A percentile compares a stretch with the other conserved stretches of the same genome.
Evolutionary conservation across 2,329 filamentous ascomycete species (phyloP).

Genomic region (Aureobasidium sp.): DNA sequence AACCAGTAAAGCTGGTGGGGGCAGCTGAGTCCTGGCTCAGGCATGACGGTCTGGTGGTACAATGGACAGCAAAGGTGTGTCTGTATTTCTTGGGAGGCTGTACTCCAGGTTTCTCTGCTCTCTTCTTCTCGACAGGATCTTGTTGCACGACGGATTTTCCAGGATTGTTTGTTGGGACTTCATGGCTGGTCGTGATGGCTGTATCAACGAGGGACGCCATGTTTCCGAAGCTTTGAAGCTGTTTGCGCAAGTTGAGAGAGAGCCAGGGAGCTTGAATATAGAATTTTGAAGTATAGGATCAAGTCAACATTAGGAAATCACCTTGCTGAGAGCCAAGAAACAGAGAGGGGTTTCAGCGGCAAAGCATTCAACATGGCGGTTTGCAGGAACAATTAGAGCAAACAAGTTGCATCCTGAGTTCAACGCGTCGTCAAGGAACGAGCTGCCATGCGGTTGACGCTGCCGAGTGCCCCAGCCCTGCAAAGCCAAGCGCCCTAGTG

Average conservation of each 20-base stretch:
- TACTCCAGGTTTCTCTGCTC: neutral
- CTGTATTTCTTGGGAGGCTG: conserved; percentile 60
- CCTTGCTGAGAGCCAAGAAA: neutral
- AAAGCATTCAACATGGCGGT: conserved; percentile 3
- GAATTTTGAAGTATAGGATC: neutral
- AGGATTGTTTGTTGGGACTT: neutral
- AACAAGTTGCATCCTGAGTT: neutral
- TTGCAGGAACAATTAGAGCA: neutral
- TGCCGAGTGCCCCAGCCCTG: neutral
- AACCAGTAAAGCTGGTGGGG: conserved; percentile 81
- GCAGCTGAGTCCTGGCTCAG: conserved; percentile 72
- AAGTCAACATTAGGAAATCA: neutral
- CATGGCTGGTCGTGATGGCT: conserved; percentile 13
- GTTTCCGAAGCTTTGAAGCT: neutral
- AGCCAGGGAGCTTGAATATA: neutral
- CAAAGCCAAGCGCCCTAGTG: neutral
- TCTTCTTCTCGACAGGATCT: neutral
- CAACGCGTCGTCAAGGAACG: neutral
- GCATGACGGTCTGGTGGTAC: conserved; percentile 62
- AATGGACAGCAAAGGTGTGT: conserved; percentile 84
- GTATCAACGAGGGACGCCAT: conserved; percentile 14
- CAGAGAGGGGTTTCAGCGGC: conserved; percentile 2
- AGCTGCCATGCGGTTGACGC: conserved; percentile 10
- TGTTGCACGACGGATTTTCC: neutral
- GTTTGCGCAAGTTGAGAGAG: neutral